phyloP scores from a whole-genome alignment of 2,329 filamentous ascomycete species.

The Calonectria naviculata region DNA sequence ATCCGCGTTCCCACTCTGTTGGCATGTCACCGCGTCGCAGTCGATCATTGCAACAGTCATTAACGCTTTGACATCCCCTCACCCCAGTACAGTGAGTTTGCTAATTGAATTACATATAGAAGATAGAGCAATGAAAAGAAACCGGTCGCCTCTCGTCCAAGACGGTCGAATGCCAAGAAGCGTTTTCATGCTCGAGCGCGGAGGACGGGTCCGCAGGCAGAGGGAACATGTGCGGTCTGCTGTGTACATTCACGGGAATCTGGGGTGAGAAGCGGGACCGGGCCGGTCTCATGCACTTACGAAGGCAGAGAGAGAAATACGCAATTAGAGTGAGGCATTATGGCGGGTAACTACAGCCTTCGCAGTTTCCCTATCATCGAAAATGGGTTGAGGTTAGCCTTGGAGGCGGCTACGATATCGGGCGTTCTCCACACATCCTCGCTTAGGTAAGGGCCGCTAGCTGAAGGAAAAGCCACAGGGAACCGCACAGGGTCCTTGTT shows the following conservation, averaged over 20 bases:
- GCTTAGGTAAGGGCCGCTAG: constrained; percentile 7
- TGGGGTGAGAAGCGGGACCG: constrained; percentile 26
- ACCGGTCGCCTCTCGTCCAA: not conserved
- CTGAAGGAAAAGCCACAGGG: not conserved
- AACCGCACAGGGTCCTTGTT: not conserved
- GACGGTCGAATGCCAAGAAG: not conserved
- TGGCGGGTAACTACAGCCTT: not conserved
- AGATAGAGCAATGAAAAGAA: not conserved
- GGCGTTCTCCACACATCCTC: not conserved
- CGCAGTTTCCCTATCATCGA: constrained; percentile 8
- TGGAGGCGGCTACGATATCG: not conserved
- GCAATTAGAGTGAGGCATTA: constrained; percentile 17
- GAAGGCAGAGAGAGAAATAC: not conserved
- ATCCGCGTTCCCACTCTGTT: not conserved
- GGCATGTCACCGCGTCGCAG: not conserved
- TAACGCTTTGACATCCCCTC: not conserved
- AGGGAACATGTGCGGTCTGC: constrained; percentile 17
- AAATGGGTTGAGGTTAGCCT: constrained; percentile 9
- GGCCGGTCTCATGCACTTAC: constrained; percentile 35
- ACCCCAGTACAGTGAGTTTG: not conserved
- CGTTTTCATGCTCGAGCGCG: constrained; percentile 12
- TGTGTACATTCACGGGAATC: constrained; percentile 5
- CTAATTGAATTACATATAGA: not conserved
- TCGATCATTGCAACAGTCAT: not conserved
- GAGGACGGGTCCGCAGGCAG: constrained; percentile 16